Percentiles rank a stretch among this genome's conserved stretches.
Conservation (phyloP, 495 filamentous ascomycete genomes). For the Podospora appendiculata region DNA sequence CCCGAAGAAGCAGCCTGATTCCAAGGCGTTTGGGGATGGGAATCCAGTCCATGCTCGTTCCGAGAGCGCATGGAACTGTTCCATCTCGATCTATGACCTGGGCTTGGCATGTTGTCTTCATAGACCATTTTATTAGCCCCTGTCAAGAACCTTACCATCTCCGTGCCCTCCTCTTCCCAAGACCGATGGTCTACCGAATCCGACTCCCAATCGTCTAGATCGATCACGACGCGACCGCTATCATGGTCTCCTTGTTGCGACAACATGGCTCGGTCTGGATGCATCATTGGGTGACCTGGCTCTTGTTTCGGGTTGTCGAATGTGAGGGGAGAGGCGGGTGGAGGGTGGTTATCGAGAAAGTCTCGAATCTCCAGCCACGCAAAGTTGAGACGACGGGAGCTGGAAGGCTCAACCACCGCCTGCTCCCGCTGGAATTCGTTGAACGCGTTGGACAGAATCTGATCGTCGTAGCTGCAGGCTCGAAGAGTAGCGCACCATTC, state of each 20-base stretch:
- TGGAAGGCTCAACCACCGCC: constrained; percentile 6
- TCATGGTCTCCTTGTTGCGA: not conserved
- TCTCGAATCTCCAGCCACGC: too few species aligned
- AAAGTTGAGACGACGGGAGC: not conserved
- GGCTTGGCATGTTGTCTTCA: too few species aligned
- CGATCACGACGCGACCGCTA: not conserved
- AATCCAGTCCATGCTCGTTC: too few species aligned
- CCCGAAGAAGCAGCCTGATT: too few species aligned
- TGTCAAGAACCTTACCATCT: not conserved
- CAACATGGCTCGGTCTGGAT: constrained; percentile 13
- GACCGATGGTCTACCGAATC: too few species aligned
- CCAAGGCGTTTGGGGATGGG: too few species aligned
- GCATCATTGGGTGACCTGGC: not conserved
- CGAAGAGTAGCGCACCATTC: constrained; percentile 9
- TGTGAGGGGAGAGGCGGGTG: too few species aligned
- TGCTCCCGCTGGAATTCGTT: constrained; percentile 20
- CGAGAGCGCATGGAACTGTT: too few species aligned
- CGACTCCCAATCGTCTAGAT: too few species aligned
- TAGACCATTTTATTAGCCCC: too few species aligned
- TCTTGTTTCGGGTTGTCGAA: not conserved
- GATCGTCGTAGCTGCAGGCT: constrained; percentile 1
- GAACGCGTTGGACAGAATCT: constrained; percentile 13
- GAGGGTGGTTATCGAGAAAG: too few species aligned
- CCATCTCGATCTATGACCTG: too few species aligned
- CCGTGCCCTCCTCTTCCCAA: not conserved